These are phyloP conservation scores for Taiozyma onychis DNA, from an alignment of 1,139 yeast species.

Conservation along the genomic window DNA sequence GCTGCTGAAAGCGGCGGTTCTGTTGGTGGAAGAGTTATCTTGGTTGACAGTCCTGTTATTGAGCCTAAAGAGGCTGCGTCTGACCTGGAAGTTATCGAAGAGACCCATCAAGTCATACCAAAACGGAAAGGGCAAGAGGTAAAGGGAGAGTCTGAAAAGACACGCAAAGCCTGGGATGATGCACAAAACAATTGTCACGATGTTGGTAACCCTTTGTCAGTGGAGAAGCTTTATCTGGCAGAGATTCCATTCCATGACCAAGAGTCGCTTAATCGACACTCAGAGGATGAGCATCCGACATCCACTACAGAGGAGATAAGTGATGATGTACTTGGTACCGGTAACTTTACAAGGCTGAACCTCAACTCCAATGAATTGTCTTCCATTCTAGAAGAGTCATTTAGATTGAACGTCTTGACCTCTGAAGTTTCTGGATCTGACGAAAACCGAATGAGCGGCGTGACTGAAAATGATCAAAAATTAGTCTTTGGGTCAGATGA, in stretches of 20 bases:
- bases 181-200: too few relatives aligned
- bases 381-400: slow-evolving; percentile 4
- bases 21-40: neutral
- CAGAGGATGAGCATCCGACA: neutral
- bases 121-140: neutral
- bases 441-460: neutral
- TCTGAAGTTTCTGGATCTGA: neutral
- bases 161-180: neutral
- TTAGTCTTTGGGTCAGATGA: neutral
- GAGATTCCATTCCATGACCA: neutral
- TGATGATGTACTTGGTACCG: neutral
- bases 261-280: neutral
- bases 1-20: neutral
- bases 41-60: neutral
- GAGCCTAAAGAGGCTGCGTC: neutral
- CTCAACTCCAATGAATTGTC: neutral
- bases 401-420: slow-evolving; percentile 5
- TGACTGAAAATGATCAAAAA: neutral
- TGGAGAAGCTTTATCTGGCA: neutral
- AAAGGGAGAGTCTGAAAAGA: neutral
- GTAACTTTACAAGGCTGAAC: neutral
- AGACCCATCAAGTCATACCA: neutral
- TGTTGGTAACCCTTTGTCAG: neutral
- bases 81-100: neutral
- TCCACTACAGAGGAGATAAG: neutral